Evolutionary conservation across 164 flowering plant species (phyloP).

Genomic region (Piper betle): DNA sequence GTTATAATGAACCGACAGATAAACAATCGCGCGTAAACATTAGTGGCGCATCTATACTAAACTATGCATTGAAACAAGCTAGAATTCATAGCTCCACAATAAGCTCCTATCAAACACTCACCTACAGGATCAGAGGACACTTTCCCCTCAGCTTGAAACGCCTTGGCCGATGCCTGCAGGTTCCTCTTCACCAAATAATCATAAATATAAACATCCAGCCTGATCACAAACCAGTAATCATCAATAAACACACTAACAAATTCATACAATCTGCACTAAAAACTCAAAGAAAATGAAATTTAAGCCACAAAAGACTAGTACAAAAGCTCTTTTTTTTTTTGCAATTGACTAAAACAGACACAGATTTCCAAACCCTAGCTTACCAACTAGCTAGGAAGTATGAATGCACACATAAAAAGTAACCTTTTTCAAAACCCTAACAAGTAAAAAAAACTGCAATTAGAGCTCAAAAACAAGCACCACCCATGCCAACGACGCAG

Average conservation of each 20-base stretch:
- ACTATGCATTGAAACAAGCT: no score
- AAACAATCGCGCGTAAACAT: neutral
- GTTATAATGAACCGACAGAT: neutral
- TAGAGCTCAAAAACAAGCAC: neutral
- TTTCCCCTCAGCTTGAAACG: slow-evolving; percentile 65
- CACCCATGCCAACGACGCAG: neutral
- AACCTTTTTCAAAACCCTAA: no score
- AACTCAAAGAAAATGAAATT: no score
- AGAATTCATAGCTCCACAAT: neutral
- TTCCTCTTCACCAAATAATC: slow-evolving; percentile 72
- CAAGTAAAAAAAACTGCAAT: neutral
- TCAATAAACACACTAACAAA: neutral
- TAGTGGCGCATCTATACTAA: no score
- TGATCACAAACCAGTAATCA: slow-evolving; percentile 11
- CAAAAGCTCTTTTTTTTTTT: no score
- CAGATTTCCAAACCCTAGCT: no score
- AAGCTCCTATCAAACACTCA: slow-evolving; percentile 13
- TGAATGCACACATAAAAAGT: no score
- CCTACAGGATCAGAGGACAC: slow-evolving; percentile 69
- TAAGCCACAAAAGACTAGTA: no score
- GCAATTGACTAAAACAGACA: no score
- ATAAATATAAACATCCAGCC: slow-evolving; percentile 74
- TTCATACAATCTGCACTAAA: no score
- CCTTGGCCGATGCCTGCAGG: slow-evolving; percentile 47
- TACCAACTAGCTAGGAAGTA: no score